phyloP scores from a whole-genome alignment of 306 rosid genomes.

The Sesbania bispinosa region DNA sequence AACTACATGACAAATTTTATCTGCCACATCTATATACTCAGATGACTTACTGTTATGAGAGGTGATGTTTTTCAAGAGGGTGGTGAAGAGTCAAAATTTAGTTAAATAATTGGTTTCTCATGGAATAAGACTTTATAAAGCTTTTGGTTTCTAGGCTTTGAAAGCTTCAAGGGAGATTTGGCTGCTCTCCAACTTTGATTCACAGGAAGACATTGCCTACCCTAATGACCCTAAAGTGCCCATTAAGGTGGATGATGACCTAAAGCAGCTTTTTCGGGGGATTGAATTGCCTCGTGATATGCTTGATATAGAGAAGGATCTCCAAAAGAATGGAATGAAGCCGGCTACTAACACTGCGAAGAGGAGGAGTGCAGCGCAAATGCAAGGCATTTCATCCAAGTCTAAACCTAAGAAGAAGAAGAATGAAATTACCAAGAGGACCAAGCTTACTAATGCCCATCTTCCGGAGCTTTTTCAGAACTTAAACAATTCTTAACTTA shows the following conservation, averaged over 20 bases:
- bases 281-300: constrained; percentile 89
- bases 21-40: neutral
- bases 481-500: constrained; percentile 30
- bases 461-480: constrained; percentile 93
- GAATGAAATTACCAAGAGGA: constrained; percentile 89
- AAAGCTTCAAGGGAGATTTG: constrained; percentile 85
- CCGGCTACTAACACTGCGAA: constrained; percentile 97
- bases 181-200: constrained; percentile 92
- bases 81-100: constrained; percentile 19
- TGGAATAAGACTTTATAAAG: constrained; percentile 21
- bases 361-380: constrained; percentile 83
- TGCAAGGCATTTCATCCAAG: constrained; percentile 69
- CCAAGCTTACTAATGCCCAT: constrained; percentile 94
- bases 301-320: constrained; percentile 90
- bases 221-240: constrained; percentile 86
- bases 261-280: constrained; percentile 69
- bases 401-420: constrained; percentile 88
- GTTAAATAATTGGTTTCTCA: constrained; percentile 23
- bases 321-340: constrained; percentile 90
- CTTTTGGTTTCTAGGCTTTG: constrained; percentile 48
- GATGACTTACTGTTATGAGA: neutral
- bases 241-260: constrained; percentile 79
- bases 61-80: constrained; percentile 2
- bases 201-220: constrained; percentile 94
- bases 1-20: constrained; percentile 7